Conservation (phyloP, 2,329 filamentous ascomycete genomes). For the Talaromyces verruculosus region DNA sequence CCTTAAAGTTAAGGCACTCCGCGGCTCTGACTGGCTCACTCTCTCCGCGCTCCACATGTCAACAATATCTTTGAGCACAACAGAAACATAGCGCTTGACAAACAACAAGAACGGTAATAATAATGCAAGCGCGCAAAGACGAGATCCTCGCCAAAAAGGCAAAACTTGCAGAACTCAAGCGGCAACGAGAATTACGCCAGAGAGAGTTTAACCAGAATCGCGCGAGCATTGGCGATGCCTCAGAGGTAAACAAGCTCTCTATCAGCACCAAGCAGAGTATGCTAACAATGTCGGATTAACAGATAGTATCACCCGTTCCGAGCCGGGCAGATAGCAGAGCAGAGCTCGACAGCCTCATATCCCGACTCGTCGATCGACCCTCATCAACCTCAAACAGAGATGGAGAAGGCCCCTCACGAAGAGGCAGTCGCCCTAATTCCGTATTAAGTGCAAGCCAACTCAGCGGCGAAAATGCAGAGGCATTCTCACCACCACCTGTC, state of each 20-base stretch:
- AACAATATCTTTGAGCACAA: background rate
- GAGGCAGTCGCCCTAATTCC: slow-evolving; percentile 77
- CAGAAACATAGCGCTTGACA: background rate
- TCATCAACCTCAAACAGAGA: slow-evolving; percentile 65
- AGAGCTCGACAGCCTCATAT: slow-evolving; percentile 80
- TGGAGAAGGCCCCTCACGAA: slow-evolving; percentile 47
- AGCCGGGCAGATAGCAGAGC: slow-evolving; percentile 65
- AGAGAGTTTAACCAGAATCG: slow-evolving; percentile 71
- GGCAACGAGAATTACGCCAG: slow-evolving; percentile 80
- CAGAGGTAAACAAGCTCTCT: slow-evolving; percentile 62
- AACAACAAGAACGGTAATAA: slow-evolving; percentile 5
- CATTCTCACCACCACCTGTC: slow-evolving; percentile 36
- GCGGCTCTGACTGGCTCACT: background rate
- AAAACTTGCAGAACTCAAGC: slow-evolving; percentile 93
- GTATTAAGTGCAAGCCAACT: slow-evolving; percentile 78
- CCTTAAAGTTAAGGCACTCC: slow-evolving; percentile 20
- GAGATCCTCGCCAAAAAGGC: slow-evolving; percentile 97
- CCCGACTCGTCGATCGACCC: slow-evolving; percentile 75
- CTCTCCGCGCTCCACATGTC: slow-evolving; percentile 10
- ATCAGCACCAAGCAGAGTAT: background rate
- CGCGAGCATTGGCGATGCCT: slow-evolving; percentile 65
- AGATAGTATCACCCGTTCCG: slow-evolving; percentile 70
- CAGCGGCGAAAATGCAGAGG: slow-evolving; percentile 64
- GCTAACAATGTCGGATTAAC: background rate
- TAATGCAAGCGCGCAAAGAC: slow-evolving; percentile 74